Percentiles rank a stretch among this genome's conserved stretches.
These are phyloP conservation scores for Cardamine chenopodiifolia DNA, from an alignment of 345 rosid genomes.

Conservation along the genomic window DNA sequence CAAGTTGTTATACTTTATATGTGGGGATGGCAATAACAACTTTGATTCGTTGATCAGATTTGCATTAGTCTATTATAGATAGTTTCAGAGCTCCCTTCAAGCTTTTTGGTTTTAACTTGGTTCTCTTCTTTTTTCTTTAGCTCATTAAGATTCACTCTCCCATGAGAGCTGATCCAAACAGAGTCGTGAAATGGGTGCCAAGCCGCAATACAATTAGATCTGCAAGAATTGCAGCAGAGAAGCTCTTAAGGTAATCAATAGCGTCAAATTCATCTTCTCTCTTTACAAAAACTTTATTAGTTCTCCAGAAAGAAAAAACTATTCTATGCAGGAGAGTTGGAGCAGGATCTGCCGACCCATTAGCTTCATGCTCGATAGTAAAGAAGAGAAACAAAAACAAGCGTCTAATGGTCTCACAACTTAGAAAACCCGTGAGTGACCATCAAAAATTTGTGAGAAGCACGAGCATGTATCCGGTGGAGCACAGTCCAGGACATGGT, in stretches of 20 bases:
- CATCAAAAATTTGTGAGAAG: conserved; percentile 63
- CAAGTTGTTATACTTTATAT: not conserved
- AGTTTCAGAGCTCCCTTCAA: not conserved
- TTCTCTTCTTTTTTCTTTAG: conserved; percentile 47
- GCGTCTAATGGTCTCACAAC: conserved; percentile 38
- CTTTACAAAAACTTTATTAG: not conserved
- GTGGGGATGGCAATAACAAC: not conserved
- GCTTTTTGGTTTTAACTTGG: conserved; percentile 19
- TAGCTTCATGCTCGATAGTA: conserved; percentile 54
- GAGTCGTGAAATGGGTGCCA: conserved; percentile 74
- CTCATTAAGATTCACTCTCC: conserved; percentile 97
- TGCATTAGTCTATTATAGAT: conserved; percentile 1
- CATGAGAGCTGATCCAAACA: conserved; percentile 76
- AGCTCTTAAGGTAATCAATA: conserved; percentile 65
- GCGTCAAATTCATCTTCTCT: not conserved
- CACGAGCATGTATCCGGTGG: conserved; percentile 64
- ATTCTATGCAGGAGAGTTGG: conserved; percentile 65
- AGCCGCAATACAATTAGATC: conserved; percentile 61
- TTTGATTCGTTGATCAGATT: conserved; percentile 4
- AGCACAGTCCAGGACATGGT: conserved; percentile 71
- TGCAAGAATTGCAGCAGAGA: conserved; percentile 85
- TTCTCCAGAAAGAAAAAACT: not conserved
- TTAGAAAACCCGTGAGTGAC: conserved; percentile 54
- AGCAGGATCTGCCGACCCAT: conserved; percentile 63
- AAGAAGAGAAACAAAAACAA: conserved; percentile 53